These are phyloP conservation scores for Zizania latifolia DNA, from an alignment of 176 grass and related monocot species.

Conservation along the genomic window DNA sequence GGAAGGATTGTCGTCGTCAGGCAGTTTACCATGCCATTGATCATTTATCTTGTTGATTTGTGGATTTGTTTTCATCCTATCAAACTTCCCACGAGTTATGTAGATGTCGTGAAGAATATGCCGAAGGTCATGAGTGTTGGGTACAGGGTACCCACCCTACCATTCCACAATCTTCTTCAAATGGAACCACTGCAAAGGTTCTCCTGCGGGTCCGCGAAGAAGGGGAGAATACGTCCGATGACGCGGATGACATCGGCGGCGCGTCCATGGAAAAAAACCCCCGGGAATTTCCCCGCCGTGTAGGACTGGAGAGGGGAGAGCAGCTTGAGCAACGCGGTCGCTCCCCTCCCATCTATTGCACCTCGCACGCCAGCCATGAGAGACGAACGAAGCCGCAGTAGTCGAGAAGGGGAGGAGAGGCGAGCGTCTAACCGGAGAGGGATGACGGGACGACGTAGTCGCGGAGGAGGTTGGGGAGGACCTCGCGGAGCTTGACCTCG, in stretches of 20 bases:
- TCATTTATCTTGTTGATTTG: slow-evolving; percentile 87
- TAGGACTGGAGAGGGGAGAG: too few relatives aligned
- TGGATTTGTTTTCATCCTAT: slow-evolving; percentile 67
- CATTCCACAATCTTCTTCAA: slow-evolving; percentile 93
- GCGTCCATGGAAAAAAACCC: slow-evolving; percentile 71
- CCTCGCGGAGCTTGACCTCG: slow-evolving; percentile 67
- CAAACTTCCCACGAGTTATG: slow-evolving; percentile 69
- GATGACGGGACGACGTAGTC: slow-evolving; percentile 60
- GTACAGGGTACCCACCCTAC: slow-evolving; percentile 96
- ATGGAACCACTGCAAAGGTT: slow-evolving; percentile 90
- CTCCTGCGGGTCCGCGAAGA: slow-evolving; percentile 75
- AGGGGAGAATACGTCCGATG: slow-evolving; percentile 71
- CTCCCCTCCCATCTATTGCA: slow-evolving; percentile 59
- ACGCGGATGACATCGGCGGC: slow-evolving; percentile 63
- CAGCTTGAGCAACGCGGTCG: slow-evolving; percentile 62
- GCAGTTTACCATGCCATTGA: slow-evolving; percentile 50
- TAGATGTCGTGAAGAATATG: slow-evolving; percentile 99
- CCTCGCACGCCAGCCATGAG: background rate
- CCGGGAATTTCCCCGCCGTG: slow-evolving; percentile 65
- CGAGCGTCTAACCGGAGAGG: slow-evolving; percentile 44
- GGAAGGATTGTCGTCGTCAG: slow-evolving; percentile 74
- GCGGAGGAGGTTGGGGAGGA: slow-evolving; percentile 78
- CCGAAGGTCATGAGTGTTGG: slow-evolving; percentile 71
- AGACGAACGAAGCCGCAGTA: background rate
- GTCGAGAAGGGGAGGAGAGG: background rate